Conservation (phyloP, 805 yeast species). For the Candida tallmaniae region DNA sequence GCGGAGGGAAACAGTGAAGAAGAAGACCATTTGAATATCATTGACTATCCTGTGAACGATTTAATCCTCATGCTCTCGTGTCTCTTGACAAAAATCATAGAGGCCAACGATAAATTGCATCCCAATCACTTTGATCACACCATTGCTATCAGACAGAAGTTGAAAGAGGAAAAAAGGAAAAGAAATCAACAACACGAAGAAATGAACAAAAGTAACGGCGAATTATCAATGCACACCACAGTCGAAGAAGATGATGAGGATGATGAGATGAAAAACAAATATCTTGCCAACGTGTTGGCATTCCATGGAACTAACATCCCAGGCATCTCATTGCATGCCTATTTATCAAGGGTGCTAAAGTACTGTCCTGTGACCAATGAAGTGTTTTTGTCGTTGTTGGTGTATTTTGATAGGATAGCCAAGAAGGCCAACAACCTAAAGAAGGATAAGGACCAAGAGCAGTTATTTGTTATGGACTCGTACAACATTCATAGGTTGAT, state of each 20-base stretch:
- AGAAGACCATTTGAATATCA: constrained; percentile 66
- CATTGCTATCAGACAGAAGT: constrained; percentile 35
- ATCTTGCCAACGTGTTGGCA: constrained; percentile 69
- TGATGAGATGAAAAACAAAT: constrained; percentile 45
- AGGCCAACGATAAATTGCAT: constrained; percentile 81
- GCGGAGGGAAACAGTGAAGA: constrained; percentile 12
- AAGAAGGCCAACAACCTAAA: constrained; percentile 63
- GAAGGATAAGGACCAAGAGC: constrained; percentile 32
- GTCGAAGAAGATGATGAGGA: constrained; percentile 23
- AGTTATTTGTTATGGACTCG: constrained; percentile 90
- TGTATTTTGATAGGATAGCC: constrained; percentile 91
- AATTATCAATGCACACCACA: constrained; percentile 9
- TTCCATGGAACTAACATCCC: constrained; percentile 97
- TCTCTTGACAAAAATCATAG: constrained; percentile 78
- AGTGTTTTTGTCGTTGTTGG: constrained; percentile 83
- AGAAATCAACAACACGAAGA: constrained; percentile 7
- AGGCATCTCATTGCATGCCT: constrained; percentile 88
- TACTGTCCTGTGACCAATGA: constrained; percentile 99
- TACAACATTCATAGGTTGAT: constrained; percentile 92
- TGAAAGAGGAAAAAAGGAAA: constrained; percentile 27
- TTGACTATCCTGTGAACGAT: constrained; percentile 77
- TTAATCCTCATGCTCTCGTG: constrained; percentile 82
- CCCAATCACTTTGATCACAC: constrained; percentile 58
- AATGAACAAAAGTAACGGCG: constrained; percentile 10
- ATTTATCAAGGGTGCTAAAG: constrained; percentile 83